These are phyloP conservation scores for Cetraspora pellucida DNA, from an alignment of 192 early-diverging fungal genomes.

Conservation along the genomic window DNA sequence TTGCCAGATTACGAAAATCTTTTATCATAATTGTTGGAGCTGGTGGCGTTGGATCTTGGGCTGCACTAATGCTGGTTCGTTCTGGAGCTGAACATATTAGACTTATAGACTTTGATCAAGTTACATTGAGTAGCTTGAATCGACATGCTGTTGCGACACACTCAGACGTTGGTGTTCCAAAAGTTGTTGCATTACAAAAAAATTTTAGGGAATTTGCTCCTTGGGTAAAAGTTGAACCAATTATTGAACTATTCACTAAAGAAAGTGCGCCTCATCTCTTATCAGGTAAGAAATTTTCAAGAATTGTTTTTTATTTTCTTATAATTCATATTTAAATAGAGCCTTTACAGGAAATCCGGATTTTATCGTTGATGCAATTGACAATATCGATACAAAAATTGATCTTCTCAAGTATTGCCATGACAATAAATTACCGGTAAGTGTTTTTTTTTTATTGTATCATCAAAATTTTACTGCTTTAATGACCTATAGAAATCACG, in stretches of 20 bases:
- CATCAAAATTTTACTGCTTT: not conserved
- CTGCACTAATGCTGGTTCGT: slow-evolving; percentile 88
- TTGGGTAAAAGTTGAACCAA: slow-evolving; percentile 75
- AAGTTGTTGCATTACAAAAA: slow-evolving; percentile 72
- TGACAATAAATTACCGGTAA: slow-evolving; percentile 67
- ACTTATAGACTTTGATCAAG: slow-evolving; percentile 98
- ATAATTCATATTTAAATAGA: not conserved
- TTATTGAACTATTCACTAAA: slow-evolving; percentile 74
- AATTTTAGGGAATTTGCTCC: slow-evolving; percentile 81
- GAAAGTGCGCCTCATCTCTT: slow-evolving; percentile 72
- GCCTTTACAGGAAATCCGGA: slow-evolving; percentile 72
- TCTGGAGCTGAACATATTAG: slow-evolving; percentile 85
- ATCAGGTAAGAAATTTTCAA: slow-evolving; percentile 49
- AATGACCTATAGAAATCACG: not conserved
- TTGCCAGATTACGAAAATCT: slow-evolving; percentile 68
- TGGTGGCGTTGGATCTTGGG: slow-evolving; percentile 92
- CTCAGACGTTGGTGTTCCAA: slow-evolving; percentile 88
- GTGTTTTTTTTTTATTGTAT: not conserved
- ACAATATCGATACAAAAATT: slow-evolving; percentile 94
- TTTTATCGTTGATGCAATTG: slow-evolving; percentile 88
- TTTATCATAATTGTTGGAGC: slow-evolving; percentile 95
- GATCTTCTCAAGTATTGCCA: slow-evolving; percentile 87
- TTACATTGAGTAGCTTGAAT: slow-evolving; percentile 91
- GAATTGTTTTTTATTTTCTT: not conserved
- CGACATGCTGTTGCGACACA: slow-evolving; percentile 90